Conservation (phyloP, 139 green algal genomes). For the Spirogloea muscicola region DNA sequence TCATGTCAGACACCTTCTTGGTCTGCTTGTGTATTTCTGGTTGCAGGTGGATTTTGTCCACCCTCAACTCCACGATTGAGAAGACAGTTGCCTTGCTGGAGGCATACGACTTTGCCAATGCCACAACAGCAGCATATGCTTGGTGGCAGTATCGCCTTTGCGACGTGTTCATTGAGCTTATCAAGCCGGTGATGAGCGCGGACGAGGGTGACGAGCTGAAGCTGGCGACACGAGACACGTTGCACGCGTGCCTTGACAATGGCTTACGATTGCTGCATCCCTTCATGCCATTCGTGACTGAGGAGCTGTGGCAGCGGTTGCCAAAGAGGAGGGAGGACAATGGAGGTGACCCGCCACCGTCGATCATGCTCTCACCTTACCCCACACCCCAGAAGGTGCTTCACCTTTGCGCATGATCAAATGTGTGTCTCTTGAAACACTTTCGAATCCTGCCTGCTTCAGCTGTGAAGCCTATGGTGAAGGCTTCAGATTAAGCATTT, state of each 20-base stretch:
- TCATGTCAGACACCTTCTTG: too few relatives aligned
- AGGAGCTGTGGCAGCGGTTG: constrained; percentile 76
- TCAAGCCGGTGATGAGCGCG: constrained; percentile 63
- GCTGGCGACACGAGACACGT: constrained; percentile 59
- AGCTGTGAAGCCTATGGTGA: too few relatives aligned
- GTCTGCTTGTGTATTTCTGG: too few relatives aligned
- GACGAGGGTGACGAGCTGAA: constrained; percentile 53
- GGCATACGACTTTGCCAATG: constrained; percentile 74
- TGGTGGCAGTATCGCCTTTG: constrained; percentile 96
- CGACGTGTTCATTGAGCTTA: constrained; percentile 97
- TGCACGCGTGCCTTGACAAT: constrained; percentile 78
- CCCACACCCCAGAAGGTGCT: constrained; percentile 10
- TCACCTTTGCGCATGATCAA: too few relatives aligned
- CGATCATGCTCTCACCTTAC: constrained; percentile 28
- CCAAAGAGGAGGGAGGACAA: constrained; percentile 33
- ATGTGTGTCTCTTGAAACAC: too few relatives aligned
- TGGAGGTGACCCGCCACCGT: background rate
- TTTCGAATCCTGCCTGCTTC: too few relatives aligned
- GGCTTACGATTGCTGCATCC: constrained; percentile 79
- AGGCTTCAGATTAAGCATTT: too few relatives aligned
- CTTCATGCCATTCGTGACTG: constrained; percentile 77
- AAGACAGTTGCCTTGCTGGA: constrained; percentile 61
- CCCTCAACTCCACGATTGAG: constrained; percentile 59
- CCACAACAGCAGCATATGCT: constrained; percentile 72
- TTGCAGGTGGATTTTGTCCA: constrained; percentile 70